A percentile compares a stretch with the other conserved stretches of the same genome.
These are phyloP conservation scores for Saccharomyces pastorianus DNA, from an alignment of 1,139 yeast species.

Conservation along the genomic window DNA sequence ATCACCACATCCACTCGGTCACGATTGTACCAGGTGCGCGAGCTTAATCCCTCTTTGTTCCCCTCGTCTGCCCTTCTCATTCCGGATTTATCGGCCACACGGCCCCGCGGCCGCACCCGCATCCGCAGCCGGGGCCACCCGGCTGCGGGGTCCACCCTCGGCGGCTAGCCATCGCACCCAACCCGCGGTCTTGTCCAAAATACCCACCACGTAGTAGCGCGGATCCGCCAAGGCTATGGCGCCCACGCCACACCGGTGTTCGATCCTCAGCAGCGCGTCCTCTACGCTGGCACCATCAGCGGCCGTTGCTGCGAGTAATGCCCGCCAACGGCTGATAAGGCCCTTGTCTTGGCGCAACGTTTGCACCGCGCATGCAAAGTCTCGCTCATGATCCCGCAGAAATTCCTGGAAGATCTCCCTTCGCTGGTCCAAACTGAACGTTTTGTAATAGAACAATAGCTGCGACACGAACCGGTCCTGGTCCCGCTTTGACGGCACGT, in stretches of 20 bases:
- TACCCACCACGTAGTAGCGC: slow-evolving; percentile 16
- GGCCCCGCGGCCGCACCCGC: slow-evolving; percentile 1
- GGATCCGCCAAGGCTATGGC: background rate
- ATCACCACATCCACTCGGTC: background rate
- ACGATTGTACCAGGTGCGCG: background rate
- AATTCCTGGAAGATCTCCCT: slow-evolving; percentile 11
- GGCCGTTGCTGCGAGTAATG: background rate
- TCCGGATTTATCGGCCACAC: background rate
- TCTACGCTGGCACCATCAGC: slow-evolving; percentile 2
- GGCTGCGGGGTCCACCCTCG: background rate
- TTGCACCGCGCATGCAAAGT: background rate
- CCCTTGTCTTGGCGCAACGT: background rate
- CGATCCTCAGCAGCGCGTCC: slow-evolving; percentile 9
- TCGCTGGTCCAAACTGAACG: slow-evolving; percentile 14
- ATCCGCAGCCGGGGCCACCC: background rate
- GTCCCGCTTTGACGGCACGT: slow-evolving; percentile 15
- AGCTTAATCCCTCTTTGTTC: background rate
- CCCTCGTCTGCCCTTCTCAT: background rate
- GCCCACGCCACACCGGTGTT: slow-evolving; percentile 3
- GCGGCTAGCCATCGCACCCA: background rate
- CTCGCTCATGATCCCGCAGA: background rate
- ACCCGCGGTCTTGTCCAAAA: slow-evolving; percentile 10
- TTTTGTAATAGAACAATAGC: slow-evolving; percentile 26
- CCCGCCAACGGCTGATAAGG: background rate
- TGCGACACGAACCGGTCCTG: slow-evolving; percentile 21